Evolutionary conservation across 2,329 filamentous ascomycete genomes (phyloP).

Genomic region (Ascochyta fabae): DNA sequence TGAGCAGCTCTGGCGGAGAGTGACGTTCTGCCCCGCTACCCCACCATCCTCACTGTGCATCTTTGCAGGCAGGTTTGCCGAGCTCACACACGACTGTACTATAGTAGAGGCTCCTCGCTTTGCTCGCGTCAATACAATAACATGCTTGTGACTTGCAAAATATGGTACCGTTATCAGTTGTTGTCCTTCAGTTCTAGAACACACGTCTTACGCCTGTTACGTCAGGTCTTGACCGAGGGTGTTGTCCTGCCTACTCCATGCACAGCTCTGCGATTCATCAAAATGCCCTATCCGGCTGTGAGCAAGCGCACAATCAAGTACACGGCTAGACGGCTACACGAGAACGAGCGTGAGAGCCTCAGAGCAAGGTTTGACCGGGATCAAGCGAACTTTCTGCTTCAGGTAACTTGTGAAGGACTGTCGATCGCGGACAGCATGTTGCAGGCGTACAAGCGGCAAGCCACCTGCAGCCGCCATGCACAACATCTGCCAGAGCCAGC

Average conservation of each 20-base stretch:
- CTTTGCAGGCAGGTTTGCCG: conserved; percentile 8
- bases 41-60: conserved; percentile 1
- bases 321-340: background rate
- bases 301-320: background rate
- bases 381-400: conserved; percentile 2
- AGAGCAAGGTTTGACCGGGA: background rate
- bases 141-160: too few species aligned
- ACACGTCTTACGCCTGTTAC: too few species aligned
- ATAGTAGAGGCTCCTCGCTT: background rate
- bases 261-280: too few species aligned
- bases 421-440: conserved; percentile 1
- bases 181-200: too few species aligned
- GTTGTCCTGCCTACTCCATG: too few species aligned
- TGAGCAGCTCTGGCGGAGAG: conserved; percentile 5
- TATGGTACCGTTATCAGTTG: too few species aligned
- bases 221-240: too few species aligned
- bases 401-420: background rate
- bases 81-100: background rate
- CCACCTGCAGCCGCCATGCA: conserved; percentile 13
- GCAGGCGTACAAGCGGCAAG: conserved; percentile 5
- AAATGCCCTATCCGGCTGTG: too few species aligned
- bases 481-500: conserved; percentile 12
- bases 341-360: background rate
- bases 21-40: conserved; percentile 16
- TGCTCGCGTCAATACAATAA: too few species aligned